Base-by-base conservation (phyloP, 169 alveolate genomes). In the Babesia bovis region DNA sequence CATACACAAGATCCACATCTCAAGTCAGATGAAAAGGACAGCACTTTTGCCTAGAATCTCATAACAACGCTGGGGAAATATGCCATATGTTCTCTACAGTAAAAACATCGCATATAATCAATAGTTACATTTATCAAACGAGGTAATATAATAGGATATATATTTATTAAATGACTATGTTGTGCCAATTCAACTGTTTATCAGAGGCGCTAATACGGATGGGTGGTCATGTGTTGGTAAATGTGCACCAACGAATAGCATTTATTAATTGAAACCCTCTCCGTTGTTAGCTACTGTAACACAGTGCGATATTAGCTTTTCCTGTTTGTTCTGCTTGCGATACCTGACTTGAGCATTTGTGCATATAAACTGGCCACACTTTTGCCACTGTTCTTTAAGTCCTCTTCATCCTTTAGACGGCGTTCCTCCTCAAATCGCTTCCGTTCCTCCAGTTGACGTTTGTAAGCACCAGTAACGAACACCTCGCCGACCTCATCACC, bases 391-490 rank as follows among this genome's bases (percentile, higher is more conserved):
- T 70, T 72, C 50, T 44, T 35, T 32, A 58, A 65, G 42, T 82
- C 85, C 32, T 7, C 58, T 58, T 55, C 74, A 53, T 72, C 65
- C 76, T 83, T 61, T 4, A 50, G 58, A 25, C 65, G 67, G 35
- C 83, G 91, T 45, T 78, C 88, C 61, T 69, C 67, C 69, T 74
- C 77, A 51, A 78, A 78, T 36, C 75, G 60, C 36, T 58, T 53
- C 15, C 93, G 69, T 52, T 87, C 93, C 63, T 75, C 84, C 33
- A 87, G 82, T 85, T 87, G 83, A 51, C 82, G 82, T 83, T 75
- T 83, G 82, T 87, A 87, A 19, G 93, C 93, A 10, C 83, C 87
- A 1, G 93, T 87, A 30, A 87, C 81, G 75, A 87, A 87, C 28
- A 84, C 93, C 32, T 87, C 88, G 55, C 84, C 84, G 17, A 70